A percentile compares a stretch with the other conserved stretches of the same genome.
Conservation (phyloP, 1,139 yeast species). For the Yamadazyma diospyri region DNA sequence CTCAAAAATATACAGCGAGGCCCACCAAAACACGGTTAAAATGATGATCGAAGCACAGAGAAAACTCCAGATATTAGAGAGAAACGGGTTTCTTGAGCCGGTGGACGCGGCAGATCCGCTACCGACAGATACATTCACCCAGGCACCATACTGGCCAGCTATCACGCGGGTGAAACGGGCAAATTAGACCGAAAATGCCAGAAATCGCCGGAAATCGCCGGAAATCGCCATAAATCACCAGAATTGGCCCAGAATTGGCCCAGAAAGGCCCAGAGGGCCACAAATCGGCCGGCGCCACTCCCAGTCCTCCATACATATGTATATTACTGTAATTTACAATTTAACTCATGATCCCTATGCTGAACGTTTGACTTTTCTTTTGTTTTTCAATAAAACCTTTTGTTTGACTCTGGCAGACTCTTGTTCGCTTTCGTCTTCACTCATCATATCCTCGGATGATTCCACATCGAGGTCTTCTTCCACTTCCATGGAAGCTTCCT, state of each 20-base stretch:
- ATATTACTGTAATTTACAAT: slow-evolving; percentile 10
- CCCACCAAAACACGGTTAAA: slow-evolving; percentile 27
- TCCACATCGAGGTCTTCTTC: slow-evolving; percentile 41
- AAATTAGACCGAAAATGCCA: no score
- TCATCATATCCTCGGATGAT: slow-evolving; percentile 39
- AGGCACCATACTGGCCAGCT: slow-evolving; percentile 31
- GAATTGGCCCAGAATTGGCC: slow-evolving; percentile 2
- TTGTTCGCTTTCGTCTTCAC: slow-evolving; percentile 35
- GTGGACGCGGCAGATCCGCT: no score
- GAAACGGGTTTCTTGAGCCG: slow-evolving; percentile 39
- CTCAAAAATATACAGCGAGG: slow-evolving; percentile 26
- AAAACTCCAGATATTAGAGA: slow-evolving; percentile 12
- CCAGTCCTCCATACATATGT: no score
- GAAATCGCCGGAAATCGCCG: no score
- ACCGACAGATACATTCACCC: no score
- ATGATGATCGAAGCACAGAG: slow-evolving; percentile 28
- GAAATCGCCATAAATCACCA: no score
- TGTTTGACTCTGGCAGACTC: slow-evolving; percentile 49
- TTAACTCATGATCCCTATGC: slow-evolving; percentile 13
- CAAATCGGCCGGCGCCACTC: no score
- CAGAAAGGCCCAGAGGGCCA: not conserved
- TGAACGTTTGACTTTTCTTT: slow-evolving; percentile 40
- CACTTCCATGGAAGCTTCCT: slow-evolving; percentile 48
- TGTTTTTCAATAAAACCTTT: slow-evolving; percentile 77
- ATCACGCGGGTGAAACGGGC: slow-evolving; percentile 10